Base-by-base conservation (phyloP, 306 rosid genomes). In the Canavalia ensiformis region DNA sequence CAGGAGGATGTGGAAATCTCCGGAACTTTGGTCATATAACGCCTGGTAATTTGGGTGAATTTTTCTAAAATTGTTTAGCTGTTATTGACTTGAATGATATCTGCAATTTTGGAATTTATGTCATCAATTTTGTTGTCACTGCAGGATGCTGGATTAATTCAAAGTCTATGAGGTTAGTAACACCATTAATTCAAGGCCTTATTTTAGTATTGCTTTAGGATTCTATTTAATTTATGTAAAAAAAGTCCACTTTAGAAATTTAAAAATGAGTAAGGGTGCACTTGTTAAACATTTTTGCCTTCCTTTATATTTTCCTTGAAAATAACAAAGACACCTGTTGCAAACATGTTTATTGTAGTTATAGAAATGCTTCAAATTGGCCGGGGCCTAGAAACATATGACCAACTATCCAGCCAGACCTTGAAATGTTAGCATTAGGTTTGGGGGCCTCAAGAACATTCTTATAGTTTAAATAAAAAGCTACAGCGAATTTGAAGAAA, bases 101-200 rank as follows among this genome's bases (percentile, higher is more conserved):
- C 25, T 62, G 56, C 66, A 42, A 64, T 50, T 69, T 28, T 66
- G 55, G 52, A 75, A 78, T 75, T 83, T 62, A 18, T 18, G 47
- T 60, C 56, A 25, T 58, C 47, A 37, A 37, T 10, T 41, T 47
- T 67, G 35, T 77, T 79, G 41, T 64, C 73, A 33, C 44, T 81
- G 55, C 90, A 91, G 98, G 95, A 73, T 44, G 89, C 81, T 68
- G 74, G 62, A 69, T 66, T 74, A 87, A 87, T 76, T 69, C 78
- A 42, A 74, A 80, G 74, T 81, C 86, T 25, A 62, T 50, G 37
- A 90, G 95, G 98, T 93, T 79, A 77, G 94, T 86, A 65, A 62
- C 57, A 4, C 81, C 29, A 66, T 51, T 68, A 18, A 64, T 63
- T 56, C 55, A 7, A 45, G 55, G 29, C 73, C 62, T 75, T 75